Percentiles rank a stretch among this genome's conserved stretches.
These are phyloP conservation scores for Thermoascus crustaceus DNA, from an alignment of 2,329 filamentous ascomycete species.

Conservation along the genomic window DNA sequence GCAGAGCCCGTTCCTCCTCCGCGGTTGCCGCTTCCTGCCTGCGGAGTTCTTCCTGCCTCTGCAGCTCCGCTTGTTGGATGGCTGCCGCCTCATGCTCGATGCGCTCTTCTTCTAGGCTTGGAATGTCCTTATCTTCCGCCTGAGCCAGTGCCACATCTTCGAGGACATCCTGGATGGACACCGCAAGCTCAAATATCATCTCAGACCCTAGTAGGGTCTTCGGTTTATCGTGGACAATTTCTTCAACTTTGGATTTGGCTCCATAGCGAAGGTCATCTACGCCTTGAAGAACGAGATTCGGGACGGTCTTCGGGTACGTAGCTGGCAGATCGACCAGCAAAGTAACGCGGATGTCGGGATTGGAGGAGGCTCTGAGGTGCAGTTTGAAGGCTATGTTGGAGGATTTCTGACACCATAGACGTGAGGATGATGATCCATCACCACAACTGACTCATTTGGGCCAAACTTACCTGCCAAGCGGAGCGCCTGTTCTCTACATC, in stretches of 20 bases:
- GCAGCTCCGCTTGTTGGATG: slow-evolving; percentile 44
- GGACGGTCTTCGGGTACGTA: slow-evolving; percentile 81
- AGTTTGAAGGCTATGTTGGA: slow-evolving; percentile 75
- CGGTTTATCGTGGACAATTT: slow-evolving; percentile 61
- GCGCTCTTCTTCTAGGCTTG: slow-evolving; percentile 82
- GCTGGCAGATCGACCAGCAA: slow-evolving; percentile 76
- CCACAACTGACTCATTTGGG: background rate
- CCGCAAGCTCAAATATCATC: slow-evolving; percentile 57
- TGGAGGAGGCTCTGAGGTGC: slow-evolving; percentile 62
- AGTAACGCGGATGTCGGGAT: slow-evolving; percentile 61
- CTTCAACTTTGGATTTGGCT: slow-evolving; percentile 62
- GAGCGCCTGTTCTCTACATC: slow-evolving; percentile 59
- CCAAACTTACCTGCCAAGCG: slow-evolving; percentile 70
- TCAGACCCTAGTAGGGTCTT: slow-evolving; percentile 55
- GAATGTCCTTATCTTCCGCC: slow-evolving; percentile 65
- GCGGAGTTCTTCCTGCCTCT: slow-evolving; percentile 42
- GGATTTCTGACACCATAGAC: slow-evolving; percentile 50
- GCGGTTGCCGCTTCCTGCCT: slow-evolving; percentile 35
- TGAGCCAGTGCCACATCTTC: slow-evolving; percentile 78
- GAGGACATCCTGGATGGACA: slow-evolving; percentile 59
- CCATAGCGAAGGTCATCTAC: slow-evolving; percentile 58
- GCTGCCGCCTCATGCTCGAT: slow-evolving; percentile 70
- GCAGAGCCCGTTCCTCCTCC: slow-evolving; percentile 33
- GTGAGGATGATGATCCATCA: background rate
- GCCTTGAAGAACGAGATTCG: slow-evolving; percentile 61